Evolutionary conservation across 1,284 basidiomycete genomes (phyloP).

Genomic region (Pisolithus thermaeus): DNA sequence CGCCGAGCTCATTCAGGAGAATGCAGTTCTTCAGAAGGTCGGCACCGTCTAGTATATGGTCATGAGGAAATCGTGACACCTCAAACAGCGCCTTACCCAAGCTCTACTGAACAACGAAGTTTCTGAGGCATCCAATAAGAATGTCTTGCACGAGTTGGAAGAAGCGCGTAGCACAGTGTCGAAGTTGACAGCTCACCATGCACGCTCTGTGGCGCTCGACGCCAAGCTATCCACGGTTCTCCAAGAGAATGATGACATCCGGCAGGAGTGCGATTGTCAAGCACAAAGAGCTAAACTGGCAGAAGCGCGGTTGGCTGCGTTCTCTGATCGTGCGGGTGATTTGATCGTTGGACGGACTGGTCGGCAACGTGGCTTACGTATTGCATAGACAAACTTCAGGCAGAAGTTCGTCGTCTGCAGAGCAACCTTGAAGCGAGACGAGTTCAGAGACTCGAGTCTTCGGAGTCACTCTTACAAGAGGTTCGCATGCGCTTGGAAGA

Average conservation of each 20-base stretch:
- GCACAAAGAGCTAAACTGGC: slow-evolving; percentile 64
- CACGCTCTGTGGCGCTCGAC: slow-evolving; percentile 67
- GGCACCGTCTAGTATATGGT: slow-evolving; percentile 9
- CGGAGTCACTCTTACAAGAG: slow-evolving; percentile 67
- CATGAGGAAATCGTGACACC: slow-evolving; percentile 5
- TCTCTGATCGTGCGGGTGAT: slow-evolving; percentile 60
- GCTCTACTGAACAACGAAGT: slow-evolving; percentile 80
- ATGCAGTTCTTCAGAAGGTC: slow-evolving; percentile 64
- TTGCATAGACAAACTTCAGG: slow-evolving; percentile 62
- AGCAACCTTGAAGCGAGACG: slow-evolving; percentile 63
- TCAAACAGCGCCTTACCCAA: slow-evolving; percentile 66
- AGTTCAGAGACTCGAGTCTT: slow-evolving; percentile 62
- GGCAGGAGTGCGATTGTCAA: slow-evolving; percentile 78
- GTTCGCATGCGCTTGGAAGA: slow-evolving; percentile 63
- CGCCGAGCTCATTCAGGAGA: slow-evolving; percentile 49
- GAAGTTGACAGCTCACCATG: slow-evolving; percentile 64
- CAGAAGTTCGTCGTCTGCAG: slow-evolving; percentile 59
- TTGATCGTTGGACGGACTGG: slow-evolving; percentile 14
- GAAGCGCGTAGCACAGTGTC: slow-evolving; percentile 67
- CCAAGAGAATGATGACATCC: slow-evolving; percentile 79
- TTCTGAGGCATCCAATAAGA: slow-evolving; percentile 73
- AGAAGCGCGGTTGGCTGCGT: slow-evolving; percentile 56
- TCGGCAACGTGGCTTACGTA: slow-evolving; percentile 1
- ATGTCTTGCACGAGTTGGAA: slow-evolving; percentile 70
- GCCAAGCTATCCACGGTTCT: slow-evolving; percentile 52